Conservation (phyloP, 129 eudicot genomes). For the Kitagawia praeruptora region DNA sequence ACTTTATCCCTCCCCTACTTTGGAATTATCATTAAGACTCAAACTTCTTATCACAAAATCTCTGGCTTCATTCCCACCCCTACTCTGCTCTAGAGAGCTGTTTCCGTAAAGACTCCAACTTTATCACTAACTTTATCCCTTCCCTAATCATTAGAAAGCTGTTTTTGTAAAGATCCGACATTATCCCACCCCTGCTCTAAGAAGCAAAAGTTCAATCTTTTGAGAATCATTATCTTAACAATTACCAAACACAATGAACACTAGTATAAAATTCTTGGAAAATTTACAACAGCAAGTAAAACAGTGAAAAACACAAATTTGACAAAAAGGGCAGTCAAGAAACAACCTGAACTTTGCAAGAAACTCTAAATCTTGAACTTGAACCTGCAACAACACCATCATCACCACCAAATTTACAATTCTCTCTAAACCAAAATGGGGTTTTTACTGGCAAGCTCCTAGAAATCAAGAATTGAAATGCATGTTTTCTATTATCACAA, state of each 20-base stretch:
- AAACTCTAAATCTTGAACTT: conserved; percentile 10
- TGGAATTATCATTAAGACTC: neutral
- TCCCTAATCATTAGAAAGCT: neutral
- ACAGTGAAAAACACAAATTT: neutral
- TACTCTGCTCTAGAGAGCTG: neutral
- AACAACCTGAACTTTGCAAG: conserved; percentile 18
- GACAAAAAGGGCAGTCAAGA: neutral
- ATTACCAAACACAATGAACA: neutral
- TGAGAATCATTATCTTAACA: neutral
- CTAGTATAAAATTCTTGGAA: neutral
- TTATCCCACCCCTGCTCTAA: neutral
- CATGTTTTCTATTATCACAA: conserved; percentile 8
- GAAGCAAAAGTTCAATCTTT: neutral
- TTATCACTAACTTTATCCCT: neutral
- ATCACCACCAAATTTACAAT: neutral
- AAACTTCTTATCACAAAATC: neutral
- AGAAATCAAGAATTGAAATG: conserved; percentile 13
- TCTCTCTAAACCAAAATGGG: neutral
- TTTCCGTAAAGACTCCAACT: neutral
- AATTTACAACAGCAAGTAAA: neutral
- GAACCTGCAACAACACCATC: neutral
- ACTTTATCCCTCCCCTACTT: neutral
- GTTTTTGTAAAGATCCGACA: neutral
- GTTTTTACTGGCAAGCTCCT: neutral
- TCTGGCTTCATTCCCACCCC: neutral